Evolutionary conservation across 164 flowering plant genomes (phyloP).

Genomic region (Berberis thunbergii): DNA sequence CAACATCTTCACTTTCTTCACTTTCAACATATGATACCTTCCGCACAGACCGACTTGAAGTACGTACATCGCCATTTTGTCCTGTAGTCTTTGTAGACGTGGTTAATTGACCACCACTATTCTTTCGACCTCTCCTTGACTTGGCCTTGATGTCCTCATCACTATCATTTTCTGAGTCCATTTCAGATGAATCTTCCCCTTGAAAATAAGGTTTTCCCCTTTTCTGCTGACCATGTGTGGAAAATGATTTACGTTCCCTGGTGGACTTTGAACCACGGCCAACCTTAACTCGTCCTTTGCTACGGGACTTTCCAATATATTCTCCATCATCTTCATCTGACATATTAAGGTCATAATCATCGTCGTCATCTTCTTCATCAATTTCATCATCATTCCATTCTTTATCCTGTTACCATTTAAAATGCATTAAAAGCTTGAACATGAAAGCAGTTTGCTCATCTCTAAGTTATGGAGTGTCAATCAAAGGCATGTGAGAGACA

Average conservation of each 20-base stretch:
- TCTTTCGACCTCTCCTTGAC: constrained; percentile 45
- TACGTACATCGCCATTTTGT: constrained; percentile 57
- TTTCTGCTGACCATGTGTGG: constrained; percentile 33
- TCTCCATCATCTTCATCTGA: constrained; percentile 40
- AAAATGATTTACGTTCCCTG: constrained; percentile 37
- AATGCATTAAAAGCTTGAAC: neutral
- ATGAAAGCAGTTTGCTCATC: constrained; percentile 1
- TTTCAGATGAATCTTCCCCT: constrained; percentile 58
- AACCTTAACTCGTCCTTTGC: constrained; percentile 33
- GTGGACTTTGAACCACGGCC: constrained; percentile 33
- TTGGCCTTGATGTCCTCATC: constrained; percentile 48
- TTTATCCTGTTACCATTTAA: constrained; percentile 38
- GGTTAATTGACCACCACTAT: constrained; percentile 30
- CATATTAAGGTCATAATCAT: constrained; percentile 57
- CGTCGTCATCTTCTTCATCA: constrained; percentile 45
- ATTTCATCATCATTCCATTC: constrained; percentile 68
- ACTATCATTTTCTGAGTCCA: constrained; percentile 58
- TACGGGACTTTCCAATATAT: constrained; percentile 35
- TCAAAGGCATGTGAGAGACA: neutral
- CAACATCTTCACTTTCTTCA: constrained; percentile 88
- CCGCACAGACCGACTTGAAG: constrained; percentile 70
- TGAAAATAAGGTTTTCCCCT: constrained; percentile 50
- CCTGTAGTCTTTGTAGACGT: constrained; percentile 21
- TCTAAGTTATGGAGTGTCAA: neutral
- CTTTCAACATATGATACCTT: constrained; percentile 98